Evolutionary conservation across 441 rosid species (phyloP), one percentile per base, ranked within the genome.

Genomic region (Adansonia rubrostipa): DNA sequence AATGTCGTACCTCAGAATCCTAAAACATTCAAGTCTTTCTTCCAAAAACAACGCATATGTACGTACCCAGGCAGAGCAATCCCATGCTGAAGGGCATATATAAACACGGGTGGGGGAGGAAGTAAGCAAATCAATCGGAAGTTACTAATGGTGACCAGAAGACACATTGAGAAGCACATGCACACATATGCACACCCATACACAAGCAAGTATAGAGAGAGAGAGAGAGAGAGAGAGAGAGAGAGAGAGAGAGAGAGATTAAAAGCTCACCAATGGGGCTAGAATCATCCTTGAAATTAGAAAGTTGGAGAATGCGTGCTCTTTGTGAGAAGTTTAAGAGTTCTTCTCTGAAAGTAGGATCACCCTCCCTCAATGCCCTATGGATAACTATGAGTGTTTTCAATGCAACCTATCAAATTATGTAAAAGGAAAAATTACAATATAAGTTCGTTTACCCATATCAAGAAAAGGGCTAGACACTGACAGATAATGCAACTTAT

Each of bases 11-110:
- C 87, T 94, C 42, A 97, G 81, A 81, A 91, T 85, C 89, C 93
- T 89, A 80, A 94, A 93, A 86, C 98, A 97, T 86, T 97, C 98
- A 48, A 97, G 98, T 58, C 98, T 90, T 75, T 97, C 98, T 88
- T 96, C 98, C 84, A 96, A 85, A 87, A 92, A 96, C 75, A 90
- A 86, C n/a, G 97, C 98, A 89, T 94, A 97, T 53, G 99, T 93
- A 77, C 99, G 98, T 40, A 92, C 98, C 99, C 99, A 96, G 62
- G 96, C 98, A 62, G 99, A 96, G 85, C 94, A 96, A 87, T 96
- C 99, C 99, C 99, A 96, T 22, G 99, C 98, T 96, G 83, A 58
- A 53, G 47, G 57, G 33, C 50, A 40, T n/a, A 71, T 36, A 71
- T 6, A 54, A 67, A 78, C 53, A 6, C n/a, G 10, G 64, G 76